phyloP scores from a whole-genome alignment of 805 yeast genomes.

The Myxozyma neotropica region DNA sequence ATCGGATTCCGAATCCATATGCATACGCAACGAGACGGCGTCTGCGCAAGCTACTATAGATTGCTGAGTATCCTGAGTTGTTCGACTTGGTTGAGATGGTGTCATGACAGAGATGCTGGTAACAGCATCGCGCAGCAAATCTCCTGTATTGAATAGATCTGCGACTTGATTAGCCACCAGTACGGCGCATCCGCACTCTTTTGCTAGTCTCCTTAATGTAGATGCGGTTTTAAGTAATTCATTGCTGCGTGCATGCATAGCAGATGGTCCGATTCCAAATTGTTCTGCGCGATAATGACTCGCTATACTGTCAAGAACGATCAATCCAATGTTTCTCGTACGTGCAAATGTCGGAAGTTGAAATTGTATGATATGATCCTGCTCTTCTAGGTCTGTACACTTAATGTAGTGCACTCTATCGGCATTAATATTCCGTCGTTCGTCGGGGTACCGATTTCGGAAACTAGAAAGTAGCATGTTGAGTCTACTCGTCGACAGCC shows the following conservation, averaged over 20 bases:
- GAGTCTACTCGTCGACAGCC: constrained; percentile 66
- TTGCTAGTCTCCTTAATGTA: constrained; percentile 55
- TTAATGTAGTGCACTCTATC: constrained; percentile 54
- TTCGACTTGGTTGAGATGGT: neutral
- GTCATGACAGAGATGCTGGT: constrained; percentile 5
- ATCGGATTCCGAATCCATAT: neutral
- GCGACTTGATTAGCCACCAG: constrained; percentile 81
- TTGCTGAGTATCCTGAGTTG: neutral
- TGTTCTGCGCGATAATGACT: constrained; percentile 69
- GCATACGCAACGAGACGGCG: neutral
- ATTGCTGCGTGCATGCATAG: constrained; percentile 36
- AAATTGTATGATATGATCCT: constrained; percentile 68
- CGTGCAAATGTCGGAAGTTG: constrained; percentile 65
- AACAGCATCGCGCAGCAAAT: neutral
- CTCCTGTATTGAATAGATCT: constrained; percentile 45
- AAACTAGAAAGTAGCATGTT: constrained; percentile 50
- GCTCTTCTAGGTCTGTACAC: constrained; percentile 69
- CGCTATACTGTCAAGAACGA: constrained; percentile 75
- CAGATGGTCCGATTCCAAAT: constrained; percentile 40
- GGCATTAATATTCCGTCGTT: constrained; percentile 24
- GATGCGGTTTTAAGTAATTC: constrained; percentile 47
- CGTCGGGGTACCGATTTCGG: constrained; percentile 32
- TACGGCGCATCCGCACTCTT: constrained; percentile 55
- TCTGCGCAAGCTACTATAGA: neutral
- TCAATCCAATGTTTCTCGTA: constrained; percentile 50